Conservation (phyloP, 164 flowering plant species). For the Stephania japonica region DNA sequence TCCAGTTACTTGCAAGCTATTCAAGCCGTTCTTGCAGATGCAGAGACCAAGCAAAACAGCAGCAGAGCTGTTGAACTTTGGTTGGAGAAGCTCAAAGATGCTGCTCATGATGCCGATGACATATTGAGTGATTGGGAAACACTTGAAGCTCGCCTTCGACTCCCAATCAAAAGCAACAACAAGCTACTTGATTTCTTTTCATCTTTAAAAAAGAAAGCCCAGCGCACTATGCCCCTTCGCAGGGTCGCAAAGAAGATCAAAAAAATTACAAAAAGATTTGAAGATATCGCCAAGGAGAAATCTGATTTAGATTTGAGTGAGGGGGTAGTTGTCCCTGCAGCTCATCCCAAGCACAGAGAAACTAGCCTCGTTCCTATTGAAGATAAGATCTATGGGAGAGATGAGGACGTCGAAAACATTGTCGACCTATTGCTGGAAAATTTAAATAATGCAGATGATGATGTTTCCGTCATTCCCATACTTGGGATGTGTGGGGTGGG, state of each 20-base stretch:
- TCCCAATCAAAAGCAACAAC: too few relatives aligned
- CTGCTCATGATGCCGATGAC: conserved; percentile 8
- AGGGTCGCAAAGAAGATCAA: conserved; percentile 1
- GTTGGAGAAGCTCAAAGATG: not conserved
- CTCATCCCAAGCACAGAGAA: not conserved
- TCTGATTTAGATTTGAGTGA: not conserved
- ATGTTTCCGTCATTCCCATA: not conserved
- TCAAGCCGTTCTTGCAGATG: too few relatives aligned
- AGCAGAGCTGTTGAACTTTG: not conserved
- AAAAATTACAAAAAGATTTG: not conserved
- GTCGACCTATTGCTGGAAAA: not conserved
- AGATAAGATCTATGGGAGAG: too few relatives aligned
- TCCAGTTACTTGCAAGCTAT: not conserved
- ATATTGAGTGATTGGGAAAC: conserved; percentile 1
- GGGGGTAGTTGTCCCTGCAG: not conserved
- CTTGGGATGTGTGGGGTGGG: conserved; percentile 6
- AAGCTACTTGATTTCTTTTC: not conserved
- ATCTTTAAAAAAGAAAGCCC: not conserved
- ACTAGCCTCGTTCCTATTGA: not conserved
- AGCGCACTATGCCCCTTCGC: not conserved
- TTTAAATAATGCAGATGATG: not conserved
- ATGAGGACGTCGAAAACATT: not conserved
- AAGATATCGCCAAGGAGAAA: conserved; percentile 5
- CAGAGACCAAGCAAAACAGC: too few relatives aligned
- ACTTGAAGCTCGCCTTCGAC: not conserved